A percentile compares a stretch with the other conserved stretches of the same genome.
Evolutionary conservation across 345 rosid genomes (phyloP).

Genomic region (Dimocarpus longan): DNA sequence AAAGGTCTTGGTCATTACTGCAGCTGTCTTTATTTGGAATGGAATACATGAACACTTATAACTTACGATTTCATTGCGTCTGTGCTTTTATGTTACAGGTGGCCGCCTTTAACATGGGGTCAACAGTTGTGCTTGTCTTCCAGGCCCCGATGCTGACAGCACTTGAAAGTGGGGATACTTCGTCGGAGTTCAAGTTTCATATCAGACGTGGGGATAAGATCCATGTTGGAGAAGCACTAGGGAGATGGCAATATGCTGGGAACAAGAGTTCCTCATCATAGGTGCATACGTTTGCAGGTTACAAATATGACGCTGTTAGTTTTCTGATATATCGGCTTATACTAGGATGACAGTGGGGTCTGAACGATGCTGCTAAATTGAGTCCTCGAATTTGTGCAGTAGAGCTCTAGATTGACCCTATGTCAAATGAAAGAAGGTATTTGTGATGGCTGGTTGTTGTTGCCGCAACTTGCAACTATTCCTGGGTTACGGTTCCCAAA

Average conservation of each 20-base stretch:
- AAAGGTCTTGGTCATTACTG: neutral
- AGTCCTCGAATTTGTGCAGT: neutral
- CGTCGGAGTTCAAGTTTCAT: constrained; percentile 64
- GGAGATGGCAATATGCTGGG: constrained; percentile 56
- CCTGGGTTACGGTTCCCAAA: neutral
- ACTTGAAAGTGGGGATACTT: constrained; percentile 29
- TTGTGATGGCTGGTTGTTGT: neutral
- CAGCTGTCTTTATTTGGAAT: neutral
- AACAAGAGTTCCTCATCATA: neutral
- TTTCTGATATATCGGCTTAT: neutral
- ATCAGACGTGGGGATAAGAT: constrained; percentile 67
- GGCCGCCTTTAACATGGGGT: constrained; percentile 92
- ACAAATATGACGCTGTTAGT: neutral
- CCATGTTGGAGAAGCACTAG: constrained; percentile 77
- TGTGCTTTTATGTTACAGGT: constrained; percentile 43
- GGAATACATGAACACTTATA: neutral
- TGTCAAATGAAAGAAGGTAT: neutral
- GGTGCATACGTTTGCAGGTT: neutral
- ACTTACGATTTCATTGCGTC: neutral
- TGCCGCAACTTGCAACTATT: neutral
- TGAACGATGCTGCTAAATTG: too few relatives aligned
- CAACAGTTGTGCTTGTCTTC: constrained; percentile 89
- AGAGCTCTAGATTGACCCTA: neutral
- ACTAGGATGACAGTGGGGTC: neutral
- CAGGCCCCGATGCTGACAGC: constrained; percentile 68